Evolutionary conservation across 139 green algal genomes (phyloP), one percentile per base, ranked within the genome.

Genomic region (Chlorella sorokiniana): DNA sequence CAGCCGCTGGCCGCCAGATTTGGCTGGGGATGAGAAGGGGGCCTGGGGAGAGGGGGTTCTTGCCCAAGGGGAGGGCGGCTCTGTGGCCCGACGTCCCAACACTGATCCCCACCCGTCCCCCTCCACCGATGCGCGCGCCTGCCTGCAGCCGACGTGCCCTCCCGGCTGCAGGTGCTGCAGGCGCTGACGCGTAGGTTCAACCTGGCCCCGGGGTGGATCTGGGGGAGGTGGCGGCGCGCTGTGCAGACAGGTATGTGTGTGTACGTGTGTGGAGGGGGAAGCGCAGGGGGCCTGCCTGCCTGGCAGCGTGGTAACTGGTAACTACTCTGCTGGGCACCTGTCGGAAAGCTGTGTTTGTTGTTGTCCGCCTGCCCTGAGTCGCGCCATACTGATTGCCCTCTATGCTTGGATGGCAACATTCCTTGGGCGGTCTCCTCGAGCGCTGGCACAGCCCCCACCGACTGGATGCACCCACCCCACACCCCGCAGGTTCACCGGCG

Each of bases 181-280:
- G 96, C 96, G 0, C 90, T 99, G 10, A 98, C 96, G 1, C 88
- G 93, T 59, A 97, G 96, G 78, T 98, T 99, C 71, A 18, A 14
- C 0, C 72, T 99, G 48, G 83, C 83, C 1, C 22, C 44, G 93
- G 88, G 9, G 91, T 98, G 1, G 88, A 95, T 56, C 86, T 98
- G 64, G 56, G 23, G 2, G 64, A 33, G 0, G 68, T 98, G 22
- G 93, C 93, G 0, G 52, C 40, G 29, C 59, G 76, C 37, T 95
- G 91, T 69, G 88, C 91, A 0, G 40, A 73, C 11, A 91, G 83
- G 22, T 90, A 35, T 5, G 63, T 35, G 56, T 16, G 6, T 65
- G n/a, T n/a, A n/a, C n/a, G n/a, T n/a, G n/a, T n/a, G n/a, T n/a
- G n/a, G n/a, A n/a, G n/a, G n/a, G n/a, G n/a, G n/a, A n/a, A n/a